A percentile compares a stretch with the other conserved stretches of the same genome.
phyloP scores from a whole-genome alignment of 371 early-diverging fungal species.

The Lichtheimia ornata region DNA sequence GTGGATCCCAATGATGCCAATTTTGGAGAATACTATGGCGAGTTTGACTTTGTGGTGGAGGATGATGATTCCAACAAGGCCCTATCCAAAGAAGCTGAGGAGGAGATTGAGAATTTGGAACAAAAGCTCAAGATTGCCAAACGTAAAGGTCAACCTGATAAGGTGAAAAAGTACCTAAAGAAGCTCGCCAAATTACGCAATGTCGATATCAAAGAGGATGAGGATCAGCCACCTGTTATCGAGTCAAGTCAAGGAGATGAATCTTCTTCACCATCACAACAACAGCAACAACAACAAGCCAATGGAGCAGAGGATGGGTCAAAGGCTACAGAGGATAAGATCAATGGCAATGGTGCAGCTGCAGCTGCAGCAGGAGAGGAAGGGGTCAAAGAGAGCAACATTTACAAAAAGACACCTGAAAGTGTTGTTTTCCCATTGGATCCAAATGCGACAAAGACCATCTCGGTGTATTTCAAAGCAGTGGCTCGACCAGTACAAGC shows the following conservation, averaged over 20 bases:
- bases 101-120: slow-evolving; percentile 92
- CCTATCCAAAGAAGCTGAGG: slow-evolving; percentile 84
- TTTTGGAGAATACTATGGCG: slow-evolving; percentile 60
- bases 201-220: slow-evolving; percentile 25
- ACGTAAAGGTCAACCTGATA: slow-evolving; percentile 89
- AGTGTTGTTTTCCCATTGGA: slow-evolving; percentile 80
- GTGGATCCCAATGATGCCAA: slow-evolving; percentile 74
- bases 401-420: slow-evolving; percentile 65
- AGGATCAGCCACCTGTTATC: slow-evolving; percentile 12
- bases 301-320: slow-evolving; percentile 8
- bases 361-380: background rate
- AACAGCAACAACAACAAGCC: slow-evolving; percentile 6
- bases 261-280: background rate
- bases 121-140: slow-evolving; percentile 97
- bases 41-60: slow-evolving; percentile 72
- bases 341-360: background rate
- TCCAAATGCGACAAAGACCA: slow-evolving; percentile 70
- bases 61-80: slow-evolving; percentile 64
- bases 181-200: slow-evolving; percentile 68
- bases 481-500: slow-evolving; percentile 33
- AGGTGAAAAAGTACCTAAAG: slow-evolving; percentile 82
- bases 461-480: slow-evolving; percentile 64
- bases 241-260: slow-evolving; percentile 21
- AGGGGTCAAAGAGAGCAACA: slow-evolving; percentile 33
- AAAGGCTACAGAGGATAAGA: background rate